These are phyloP conservation scores for Erodium maritimum DNA, from an alignment of 345 rosid genomes.

Conservation along the genomic window DNA sequence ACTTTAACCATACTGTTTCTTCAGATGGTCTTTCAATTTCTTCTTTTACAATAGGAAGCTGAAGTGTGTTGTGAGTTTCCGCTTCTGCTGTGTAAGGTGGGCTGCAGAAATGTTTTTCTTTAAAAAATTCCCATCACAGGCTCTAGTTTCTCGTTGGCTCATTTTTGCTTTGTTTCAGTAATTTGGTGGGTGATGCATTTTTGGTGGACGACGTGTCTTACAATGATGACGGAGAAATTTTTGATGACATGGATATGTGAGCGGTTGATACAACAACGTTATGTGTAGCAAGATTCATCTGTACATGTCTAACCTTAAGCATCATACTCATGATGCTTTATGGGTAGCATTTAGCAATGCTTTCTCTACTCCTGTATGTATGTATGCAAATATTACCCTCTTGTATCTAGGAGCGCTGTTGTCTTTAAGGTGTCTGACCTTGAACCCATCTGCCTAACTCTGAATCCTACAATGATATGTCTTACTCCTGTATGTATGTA, in stretches of 20 bases:
- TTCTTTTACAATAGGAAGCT: constrained; percentile 86
- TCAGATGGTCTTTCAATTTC: constrained; percentile 94
- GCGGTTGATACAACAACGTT: too few relatives aligned
- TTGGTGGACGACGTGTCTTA: constrained; percentile 23
- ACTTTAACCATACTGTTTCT: constrained; percentile 2
- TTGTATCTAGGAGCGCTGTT: neutral
- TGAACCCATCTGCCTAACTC: neutral
- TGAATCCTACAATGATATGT: too few relatives aligned
- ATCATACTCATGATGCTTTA: too few relatives aligned
- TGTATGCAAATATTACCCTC: neutral
- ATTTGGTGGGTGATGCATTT: constrained; percentile 59
- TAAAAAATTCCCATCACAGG: neutral
- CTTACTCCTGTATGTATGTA: too few relatives aligned
- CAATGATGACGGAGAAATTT: constrained; percentile 65
- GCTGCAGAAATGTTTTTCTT: constrained; percentile 5
- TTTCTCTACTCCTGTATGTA: neutral
- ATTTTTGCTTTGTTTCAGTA: constrained; percentile 32
- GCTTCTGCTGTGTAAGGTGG: constrained; percentile 74
- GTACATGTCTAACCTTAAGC: too few relatives aligned
- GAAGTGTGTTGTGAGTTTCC: constrained; percentile 75
- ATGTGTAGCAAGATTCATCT: too few relatives aligned
- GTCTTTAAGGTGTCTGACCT: neutral
- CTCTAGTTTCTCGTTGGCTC: neutral
- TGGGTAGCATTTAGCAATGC: neutral
- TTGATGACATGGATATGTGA: constrained; percentile 72